phyloP scores from a whole-genome alignment of 257 asterid species.

The Lantana camara region DNA sequence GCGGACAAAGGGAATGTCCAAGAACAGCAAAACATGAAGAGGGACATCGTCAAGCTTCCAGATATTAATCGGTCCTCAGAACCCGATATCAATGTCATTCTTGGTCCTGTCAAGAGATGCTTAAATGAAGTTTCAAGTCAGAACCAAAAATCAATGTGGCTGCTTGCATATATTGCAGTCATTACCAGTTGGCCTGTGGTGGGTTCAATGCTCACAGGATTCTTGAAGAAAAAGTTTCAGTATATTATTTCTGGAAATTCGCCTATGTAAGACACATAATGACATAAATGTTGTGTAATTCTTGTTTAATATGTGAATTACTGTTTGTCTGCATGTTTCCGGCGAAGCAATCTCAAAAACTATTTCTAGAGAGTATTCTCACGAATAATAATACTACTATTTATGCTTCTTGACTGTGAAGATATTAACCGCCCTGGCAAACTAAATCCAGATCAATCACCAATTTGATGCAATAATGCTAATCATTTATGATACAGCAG shows the following conservation, averaged over 20 bases:
- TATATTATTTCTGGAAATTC: not conserved
- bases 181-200: not conserved
- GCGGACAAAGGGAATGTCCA: slow-evolving; percentile 2
- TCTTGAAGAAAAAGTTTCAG: not conserved
- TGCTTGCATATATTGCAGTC: slow-evolving; percentile 2
- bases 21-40: slow-evolving; percentile 22
- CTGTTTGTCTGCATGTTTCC: not conserved
- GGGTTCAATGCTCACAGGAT: not conserved
- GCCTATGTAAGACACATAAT: not conserved
- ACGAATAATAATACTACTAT: not conserved
- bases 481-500: not conserved
- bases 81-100: not conserved
- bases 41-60: not conserved
- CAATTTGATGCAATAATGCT: not conserved
- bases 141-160: slow-evolving; percentile 18
- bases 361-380: too few species aligned
- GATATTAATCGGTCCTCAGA: not conserved
- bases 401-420: not conserved
- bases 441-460: not conserved
- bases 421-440: not conserved
- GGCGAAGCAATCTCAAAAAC: not conserved
- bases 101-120: not conserved
- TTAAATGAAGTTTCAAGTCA: not conserved
- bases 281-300: not conserved
- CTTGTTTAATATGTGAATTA: not conserved